Base-by-base conservation (phyloP, 1,284 basidiomycete species). In the Vanrija pseudolonga region DNA sequence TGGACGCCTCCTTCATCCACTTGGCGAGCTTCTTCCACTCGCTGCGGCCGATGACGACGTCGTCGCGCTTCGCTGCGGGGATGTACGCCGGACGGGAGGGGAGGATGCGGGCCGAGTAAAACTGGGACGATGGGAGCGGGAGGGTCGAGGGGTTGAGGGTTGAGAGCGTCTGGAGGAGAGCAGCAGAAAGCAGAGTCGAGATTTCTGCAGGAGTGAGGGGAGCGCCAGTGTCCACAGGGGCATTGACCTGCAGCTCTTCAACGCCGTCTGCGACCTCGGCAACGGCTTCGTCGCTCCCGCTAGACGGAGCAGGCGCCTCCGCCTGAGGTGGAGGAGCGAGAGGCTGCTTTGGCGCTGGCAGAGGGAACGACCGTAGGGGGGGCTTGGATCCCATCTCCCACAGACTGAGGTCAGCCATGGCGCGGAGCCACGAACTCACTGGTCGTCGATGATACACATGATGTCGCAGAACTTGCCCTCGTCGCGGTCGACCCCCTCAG, bases 91-190 rank as follows among this genome's bases (percentile, higher is more conserved):
- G 89, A 80, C 90, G 82, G 44, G 80, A 84, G 3, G 90, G 89
- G 2, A 94, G 81, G 48, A 94, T 81, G 65, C 90, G 81, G 5
- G 81, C 81, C 0, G 86, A 84, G 75, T 91, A 92, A 57, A 93
- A 83, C 0, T 80, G 80, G 3, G 89, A 88, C 0, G 88, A 83
- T 0, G 86, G 78, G 32, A 92, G 84, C 0, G 91, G 90, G 67
- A 90, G 87, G 2, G 82, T 70, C 0, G 83, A 79, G 0, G 79
- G 55, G 0, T 83, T 80, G 1, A 84, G 69, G 0, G 79, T 68
- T 0, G 79, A 66, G 3, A 87, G 78, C 0, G 69, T 62, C 51
- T 90, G 89, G 18, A 89, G 70, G n/a, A 91, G 79, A 0, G 89
- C 81, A 17, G 69, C 61, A 3, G 72, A 74, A n/a, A 83, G 83